phyloP scores from a whole-genome alignment of 1,139 yeast genomes.

The Saccharomycopsis hybrid region DNA sequence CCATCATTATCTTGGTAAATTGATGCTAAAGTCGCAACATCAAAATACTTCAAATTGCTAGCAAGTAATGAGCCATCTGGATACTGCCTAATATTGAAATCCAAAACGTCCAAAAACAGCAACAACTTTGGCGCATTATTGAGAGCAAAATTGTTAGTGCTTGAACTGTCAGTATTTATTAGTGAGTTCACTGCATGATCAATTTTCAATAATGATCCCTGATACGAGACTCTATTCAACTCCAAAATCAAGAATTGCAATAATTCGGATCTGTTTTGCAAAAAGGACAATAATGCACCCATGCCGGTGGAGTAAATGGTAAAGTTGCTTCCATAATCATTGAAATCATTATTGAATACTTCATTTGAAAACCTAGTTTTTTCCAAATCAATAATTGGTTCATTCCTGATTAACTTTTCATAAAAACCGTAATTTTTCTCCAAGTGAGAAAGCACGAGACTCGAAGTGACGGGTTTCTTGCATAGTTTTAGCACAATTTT shows the following conservation, averaged over 20 bases:
- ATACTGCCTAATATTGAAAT: slow-evolving; percentile 38
- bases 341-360: slow-evolving; percentile 38
- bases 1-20: too few relatives aligned
- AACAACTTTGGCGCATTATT: slow-evolving; percentile 40
- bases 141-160: slow-evolving; percentile 46
- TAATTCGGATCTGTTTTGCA: slow-evolving; percentile 53
- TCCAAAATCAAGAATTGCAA: slow-evolving; percentile 69
- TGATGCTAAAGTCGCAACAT: too few relatives aligned
- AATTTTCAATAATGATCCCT: slow-evolving; percentile 49
- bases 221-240: slow-evolving; percentile 50
- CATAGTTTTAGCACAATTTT: slow-evolving; percentile 57
- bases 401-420: slow-evolving; percentile 44
- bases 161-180: slow-evolving; percentile 34
- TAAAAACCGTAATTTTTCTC: slow-evolving; percentile 43
- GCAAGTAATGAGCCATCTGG: slow-evolving; percentile 5
- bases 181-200: slow-evolving; percentile 48
- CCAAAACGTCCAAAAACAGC: slow-evolving; percentile 63
- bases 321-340: slow-evolving; percentile 30
- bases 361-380: slow-evolving; percentile 46
- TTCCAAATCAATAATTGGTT: slow-evolving; percentile 44
- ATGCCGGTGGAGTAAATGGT: slow-evolving; percentile 32
- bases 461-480: slow-evolving; percentile 48
- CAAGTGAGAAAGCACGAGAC: slow-evolving; percentile 44
- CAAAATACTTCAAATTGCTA: background rate
- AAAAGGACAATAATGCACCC: slow-evolving; percentile 55